Evolutionary conservation across 345 rosid genomes (phyloP), one percentile per base, ranked within the genome.

Genomic region (Brassica nigra): DNA sequence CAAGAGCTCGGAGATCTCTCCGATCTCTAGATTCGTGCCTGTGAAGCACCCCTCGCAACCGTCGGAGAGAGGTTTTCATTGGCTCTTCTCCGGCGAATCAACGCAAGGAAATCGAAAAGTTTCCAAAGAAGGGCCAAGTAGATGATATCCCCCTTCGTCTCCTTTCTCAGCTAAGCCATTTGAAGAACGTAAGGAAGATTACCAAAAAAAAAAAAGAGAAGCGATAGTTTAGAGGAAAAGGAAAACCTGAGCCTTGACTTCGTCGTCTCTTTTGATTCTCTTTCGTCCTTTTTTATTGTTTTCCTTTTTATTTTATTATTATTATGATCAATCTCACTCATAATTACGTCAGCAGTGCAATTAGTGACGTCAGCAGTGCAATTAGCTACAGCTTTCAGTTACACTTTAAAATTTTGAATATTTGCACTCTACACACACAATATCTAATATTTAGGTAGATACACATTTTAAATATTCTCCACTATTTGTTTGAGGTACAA

Each of bases 21-120:
- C 84, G 84, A 72, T 84, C 84, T 42, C 77, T 84, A 76, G 79
- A 86, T 1, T 82, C 91, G 52, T 87, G 91, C 82, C 73, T 87
- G 75, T 88, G 88, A 77, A 84, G 84, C 20, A 86, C 82, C 5
- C 90, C 95, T 77, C 95, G 88, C 66, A 89, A 82, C 79, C 86
- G 89, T 80, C 86, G 90, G 18, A 94, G 70, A 58, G 97, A 92
- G 71, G 87, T 87, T 86, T 87, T 92, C 97, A 91, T 91, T 91
- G 49, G 30, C 36, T 54, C 58, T 52, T 52, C 58, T 52, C 73
- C 80, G 62, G 69, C 74, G 64, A 76, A 73, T 74, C 61, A 55
- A 72, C 27, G 16, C 5, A 5, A 31, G 64, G 42, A 54, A 29
- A 55, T 61, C 71, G 57, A 68, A 12, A n/a, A n/a, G 49, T 16